These are phyloP conservation scores for Candida germanica DNA, from an alignment of 805 yeast species.

Conservation along the genomic window DNA sequence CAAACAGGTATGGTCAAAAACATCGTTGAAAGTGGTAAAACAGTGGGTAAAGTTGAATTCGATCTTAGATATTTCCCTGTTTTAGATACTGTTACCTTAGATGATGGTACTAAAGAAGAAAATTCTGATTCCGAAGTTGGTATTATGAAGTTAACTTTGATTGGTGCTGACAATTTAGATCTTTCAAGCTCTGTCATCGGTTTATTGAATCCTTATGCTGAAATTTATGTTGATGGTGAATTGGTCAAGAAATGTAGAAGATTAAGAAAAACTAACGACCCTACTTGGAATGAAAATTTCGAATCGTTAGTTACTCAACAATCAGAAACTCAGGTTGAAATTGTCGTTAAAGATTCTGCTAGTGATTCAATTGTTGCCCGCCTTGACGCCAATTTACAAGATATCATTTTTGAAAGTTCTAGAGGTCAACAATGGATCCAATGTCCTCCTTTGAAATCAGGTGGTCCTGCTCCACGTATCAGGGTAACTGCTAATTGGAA, in stretches of 20 bases:
- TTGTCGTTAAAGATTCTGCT: conserved; percentile 61
- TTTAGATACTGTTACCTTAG: conserved; percentile 40
- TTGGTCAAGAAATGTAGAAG: conserved; percentile 57
- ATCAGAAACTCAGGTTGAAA: conserved; percentile 49
- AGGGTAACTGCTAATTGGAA: conserved; percentile 65
- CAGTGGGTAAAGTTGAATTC: conserved; percentile 57
- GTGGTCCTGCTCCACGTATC: conserved; percentile 42
- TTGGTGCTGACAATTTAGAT: conserved; percentile 60
- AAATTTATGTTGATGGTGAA: conserved; percentile 56
- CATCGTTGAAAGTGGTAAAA: conserved; percentile 48
- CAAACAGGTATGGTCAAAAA: conserved; percentile 43
- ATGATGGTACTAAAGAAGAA: conserved; percentile 48
- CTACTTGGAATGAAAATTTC: conserved; percentile 62
- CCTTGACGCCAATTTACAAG: conserved; percentile 51
- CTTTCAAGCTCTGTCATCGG: conserved; percentile 48
- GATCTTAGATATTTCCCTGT: conserved; percentile 53
- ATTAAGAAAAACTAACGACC: conserved; percentile 66
- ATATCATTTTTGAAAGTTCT: conserved; percentile 46
- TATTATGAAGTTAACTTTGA: conserved; percentile 60
- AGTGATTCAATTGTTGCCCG: conserved; percentile 54
- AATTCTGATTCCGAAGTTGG: conserved; percentile 68
- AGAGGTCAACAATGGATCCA: conserved; percentile 50
- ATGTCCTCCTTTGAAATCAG: conserved; percentile 40
- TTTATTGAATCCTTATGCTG: conserved; percentile 64
- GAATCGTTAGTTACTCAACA: conserved; percentile 65